phyloP scores from a whole-genome alignment of 192 early-diverging fungal species.

The Coemansia brasiliensis region DNA sequence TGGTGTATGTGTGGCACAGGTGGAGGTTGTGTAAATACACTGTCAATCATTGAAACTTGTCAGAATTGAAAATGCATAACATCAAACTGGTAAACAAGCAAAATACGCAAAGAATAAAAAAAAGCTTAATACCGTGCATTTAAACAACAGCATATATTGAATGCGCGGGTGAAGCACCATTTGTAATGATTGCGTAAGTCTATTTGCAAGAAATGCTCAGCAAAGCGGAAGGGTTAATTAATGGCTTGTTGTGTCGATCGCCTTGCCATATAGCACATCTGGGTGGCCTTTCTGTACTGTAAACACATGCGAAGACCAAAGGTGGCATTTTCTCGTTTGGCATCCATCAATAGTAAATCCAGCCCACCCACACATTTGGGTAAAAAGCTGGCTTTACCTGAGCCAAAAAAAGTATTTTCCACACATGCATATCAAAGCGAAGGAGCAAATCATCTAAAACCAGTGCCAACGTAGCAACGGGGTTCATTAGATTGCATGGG shows the following conservation, averaged over 20 bases:
- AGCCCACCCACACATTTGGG: too few relatives aligned
- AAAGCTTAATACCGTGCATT: background rate
- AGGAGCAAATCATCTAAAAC: too few relatives aligned
- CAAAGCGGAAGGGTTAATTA: too few relatives aligned
- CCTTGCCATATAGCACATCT: background rate
- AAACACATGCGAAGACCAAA: background rate
- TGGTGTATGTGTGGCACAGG: background rate
- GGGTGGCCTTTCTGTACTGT: background rate
- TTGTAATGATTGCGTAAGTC: conserved; percentile 3
- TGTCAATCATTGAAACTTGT: conserved; percentile 6
- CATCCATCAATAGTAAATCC: too few relatives aligned
- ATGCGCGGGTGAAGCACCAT: background rate
- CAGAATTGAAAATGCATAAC: conserved; percentile 2
- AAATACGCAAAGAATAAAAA: background rate
- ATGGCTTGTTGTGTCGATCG: background rate
- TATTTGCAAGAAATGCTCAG: too few relatives aligned
- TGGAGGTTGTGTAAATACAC: conserved; percentile 5
- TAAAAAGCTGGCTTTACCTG: too few relatives aligned
- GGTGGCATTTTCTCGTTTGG: too few relatives aligned
- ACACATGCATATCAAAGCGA: too few relatives aligned
- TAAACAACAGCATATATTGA: conserved; percentile 2
- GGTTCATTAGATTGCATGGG: too few relatives aligned
- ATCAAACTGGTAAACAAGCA: conserved; percentile 5
- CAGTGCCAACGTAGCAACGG: too few relatives aligned
- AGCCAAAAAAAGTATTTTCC: too few relatives aligned